Evolutionary conservation across 2,329 filamentous ascomycete genomes (phyloP).

Genomic region (Colletotrichum viniferum): DNA sequence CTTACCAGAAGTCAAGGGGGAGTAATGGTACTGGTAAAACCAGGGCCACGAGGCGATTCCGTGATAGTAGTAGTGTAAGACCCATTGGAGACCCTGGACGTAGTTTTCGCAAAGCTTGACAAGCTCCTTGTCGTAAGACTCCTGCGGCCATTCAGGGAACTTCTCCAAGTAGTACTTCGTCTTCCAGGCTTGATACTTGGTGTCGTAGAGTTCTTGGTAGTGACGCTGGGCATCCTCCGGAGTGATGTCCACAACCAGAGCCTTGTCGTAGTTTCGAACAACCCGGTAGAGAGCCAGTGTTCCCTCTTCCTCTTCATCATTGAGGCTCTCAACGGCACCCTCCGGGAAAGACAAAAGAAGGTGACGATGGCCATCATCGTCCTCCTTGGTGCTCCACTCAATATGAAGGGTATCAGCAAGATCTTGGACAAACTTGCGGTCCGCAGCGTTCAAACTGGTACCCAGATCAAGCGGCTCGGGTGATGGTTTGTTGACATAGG

Average conservation of each 20-base stretch:
- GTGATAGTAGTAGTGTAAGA: conserved; percentile 96
- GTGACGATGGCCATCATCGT: conserved; percentile 59
- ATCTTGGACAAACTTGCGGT: conserved; percentile 92
- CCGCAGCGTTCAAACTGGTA: conserved; percentile 73
- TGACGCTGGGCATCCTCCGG: conserved; percentile 78
- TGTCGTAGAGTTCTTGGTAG: conserved; percentile 84
- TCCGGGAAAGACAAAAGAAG: conserved; percentile 55
- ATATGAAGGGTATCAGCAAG: conserved; percentile 69
- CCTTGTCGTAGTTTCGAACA: conserved; percentile 89
- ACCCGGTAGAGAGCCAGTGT: conserved; percentile 84
- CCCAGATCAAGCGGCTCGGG: conserved; percentile 75
- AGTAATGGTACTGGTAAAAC: conserved; percentile 97
- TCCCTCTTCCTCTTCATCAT: conserved; percentile 81
- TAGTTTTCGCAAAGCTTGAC: conserved; percentile 91
- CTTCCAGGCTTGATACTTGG: conserved; percentile 93
- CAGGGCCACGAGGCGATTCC: conserved; percentile 98
- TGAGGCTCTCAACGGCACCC: conserved; percentile 67
- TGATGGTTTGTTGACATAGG: conserved; percentile 76
- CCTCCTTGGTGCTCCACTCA: conserved; percentile 61
- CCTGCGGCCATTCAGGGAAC: conserved; percentile 83
- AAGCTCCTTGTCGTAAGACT: conserved; percentile 77
- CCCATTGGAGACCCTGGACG: conserved; percentile 97
- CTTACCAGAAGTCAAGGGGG: conserved; percentile 88
- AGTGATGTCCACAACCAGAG: conserved; percentile 80
- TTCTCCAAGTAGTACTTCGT: conserved; percentile 91